Base-by-base conservation (phyloP, 441 rosid species). In the Kokia cookei region DNA sequence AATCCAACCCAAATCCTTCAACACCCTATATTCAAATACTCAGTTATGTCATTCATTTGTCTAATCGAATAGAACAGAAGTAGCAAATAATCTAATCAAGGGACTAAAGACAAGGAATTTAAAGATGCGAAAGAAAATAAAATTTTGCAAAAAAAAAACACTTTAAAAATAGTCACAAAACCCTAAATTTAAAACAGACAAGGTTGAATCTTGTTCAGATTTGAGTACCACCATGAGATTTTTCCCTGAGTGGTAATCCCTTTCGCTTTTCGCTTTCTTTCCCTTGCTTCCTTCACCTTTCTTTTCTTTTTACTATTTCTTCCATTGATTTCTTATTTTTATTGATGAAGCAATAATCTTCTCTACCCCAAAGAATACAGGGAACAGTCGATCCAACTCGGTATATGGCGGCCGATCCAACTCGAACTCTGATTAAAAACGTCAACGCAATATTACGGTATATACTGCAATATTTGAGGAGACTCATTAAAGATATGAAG, bases 401-500 rank as follows among this genome's bases (percentile, higher is more conserved):
- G 22, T 19, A 19, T 19, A 19, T 19, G 22, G 22, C 22, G 0
- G 22, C 22, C 22, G 22, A 19, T 19, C 22, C 22, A 19, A 19
- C 22, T 19, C 22, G 22, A 0, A 0, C 22, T 19, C 22, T 0
- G 22, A 19, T 19, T 19, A 19, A 19, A 19, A 19, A 19, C 22
- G 22, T 19, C 22, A 19, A 19, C 22, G 22, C 22, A 19, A 19
- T 19, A 19, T 19, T 19, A 0, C 22, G 22, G 22, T 19, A 19
- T 19, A 79, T 93, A 96, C 66, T 93, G 93, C 77, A 91, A 76
- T 57, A 93, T 87, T 69, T 93, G 98, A 45, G 98, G 90, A 22
- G 86, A 86, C 77, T 95, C 98, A 2, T 93, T 90, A 0, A 79
- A 94, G 17, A 94, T 83, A 71, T 93, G 99, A 78, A 89, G 91